These are phyloP conservation scores for Talaromyces nanjingensis DNA, from an alignment of 495 filamentous ascomycete species.

Conservation along the genomic window DNA sequence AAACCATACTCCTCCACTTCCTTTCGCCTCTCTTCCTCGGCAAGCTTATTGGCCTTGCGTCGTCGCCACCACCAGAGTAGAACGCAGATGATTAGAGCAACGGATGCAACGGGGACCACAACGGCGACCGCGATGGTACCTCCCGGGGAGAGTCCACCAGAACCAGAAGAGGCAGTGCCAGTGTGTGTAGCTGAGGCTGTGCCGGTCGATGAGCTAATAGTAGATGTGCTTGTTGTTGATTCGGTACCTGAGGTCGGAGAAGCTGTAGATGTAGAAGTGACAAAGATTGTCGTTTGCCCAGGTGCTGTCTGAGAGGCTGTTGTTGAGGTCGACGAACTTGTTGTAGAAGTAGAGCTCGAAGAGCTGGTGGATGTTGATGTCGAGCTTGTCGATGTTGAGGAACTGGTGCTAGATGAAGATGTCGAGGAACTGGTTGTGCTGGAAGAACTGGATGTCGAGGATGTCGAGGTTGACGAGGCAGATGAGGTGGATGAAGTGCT, in stretches of 20 bases:
- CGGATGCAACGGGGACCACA: conserved; percentile 83
- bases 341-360: conserved; percentile 18
- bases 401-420: conserved; percentile 17
- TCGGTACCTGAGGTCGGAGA: conserved; percentile 13
- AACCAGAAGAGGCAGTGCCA: conserved; percentile 20
- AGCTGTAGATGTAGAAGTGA: conserved; percentile 31
- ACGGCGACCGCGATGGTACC: conserved; percentile 88
- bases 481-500: conserved; percentile 4
- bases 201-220: conserved; percentile 19
- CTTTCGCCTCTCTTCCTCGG: conserved; percentile 82
- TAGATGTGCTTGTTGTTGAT: conserved; percentile 10
- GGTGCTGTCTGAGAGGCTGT: conserved; percentile 13
- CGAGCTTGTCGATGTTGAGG: conserved; percentile 17
- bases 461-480: conserved; percentile 13
- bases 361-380: conserved; percentile 19
- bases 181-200: conserved; percentile 26
- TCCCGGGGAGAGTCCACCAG: conserved; percentile 47
- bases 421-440: conserved; percentile 19
- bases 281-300: conserved; percentile 17
- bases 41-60: conserved; percentile 74
- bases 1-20: conserved; percentile 95
- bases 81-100: conserved; percentile 71
- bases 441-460: conserved; percentile 19
- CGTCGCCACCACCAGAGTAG: conserved; percentile 81
- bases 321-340: conserved; percentile 17